Percentiles rank a stretch among this genome's conserved stretches.
These are phyloP conservation scores for Cladophialophora immunda DNA, from an alignment of 2,329 filamentous ascomycete species.

Conservation along the genomic window DNA sequence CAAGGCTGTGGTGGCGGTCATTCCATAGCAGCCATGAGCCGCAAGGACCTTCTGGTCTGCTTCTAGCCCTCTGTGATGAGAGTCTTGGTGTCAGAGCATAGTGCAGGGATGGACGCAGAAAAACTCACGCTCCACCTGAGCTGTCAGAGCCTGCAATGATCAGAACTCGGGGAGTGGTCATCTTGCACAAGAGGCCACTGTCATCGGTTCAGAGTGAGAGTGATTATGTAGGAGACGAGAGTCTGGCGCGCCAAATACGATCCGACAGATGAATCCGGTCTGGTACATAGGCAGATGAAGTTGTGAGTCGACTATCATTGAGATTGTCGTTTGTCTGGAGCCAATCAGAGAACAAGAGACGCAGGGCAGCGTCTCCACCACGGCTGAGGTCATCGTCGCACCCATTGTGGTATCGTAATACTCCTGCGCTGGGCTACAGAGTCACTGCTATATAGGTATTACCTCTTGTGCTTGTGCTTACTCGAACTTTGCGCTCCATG, in stretches of 20 bases:
- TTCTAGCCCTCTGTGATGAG: constrained; percentile 76
- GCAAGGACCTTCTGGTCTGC: constrained; percentile 95
- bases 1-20: constrained; percentile 92
- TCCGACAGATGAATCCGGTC: background rate
- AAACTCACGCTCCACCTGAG: constrained; percentile 84
- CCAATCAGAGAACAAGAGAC: constrained; percentile 7
- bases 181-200: constrained; percentile 33
- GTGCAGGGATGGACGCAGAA: constrained; percentile 25
- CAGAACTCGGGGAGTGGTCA: constrained; percentile 67
- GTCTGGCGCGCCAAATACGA: background rate
- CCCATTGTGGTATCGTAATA: too few species aligned
- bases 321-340: background rate
- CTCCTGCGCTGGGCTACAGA: too few species aligned
- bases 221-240: background rate
- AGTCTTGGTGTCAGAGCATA: constrained; percentile 24
- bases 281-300: background rate
- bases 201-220: background rate
- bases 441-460: too few species aligned
- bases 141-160: constrained; percentile 90
- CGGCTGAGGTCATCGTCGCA: background rate
- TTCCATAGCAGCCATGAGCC: constrained; percentile 91
- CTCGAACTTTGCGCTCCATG: background rate
- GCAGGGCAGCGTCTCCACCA: background rate
- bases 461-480: background rate
- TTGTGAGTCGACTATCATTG: background rate